phyloP scores from a whole-genome alignment of 2,329 filamentous ascomycete genomes.

The Cadophora gregata region DNA sequence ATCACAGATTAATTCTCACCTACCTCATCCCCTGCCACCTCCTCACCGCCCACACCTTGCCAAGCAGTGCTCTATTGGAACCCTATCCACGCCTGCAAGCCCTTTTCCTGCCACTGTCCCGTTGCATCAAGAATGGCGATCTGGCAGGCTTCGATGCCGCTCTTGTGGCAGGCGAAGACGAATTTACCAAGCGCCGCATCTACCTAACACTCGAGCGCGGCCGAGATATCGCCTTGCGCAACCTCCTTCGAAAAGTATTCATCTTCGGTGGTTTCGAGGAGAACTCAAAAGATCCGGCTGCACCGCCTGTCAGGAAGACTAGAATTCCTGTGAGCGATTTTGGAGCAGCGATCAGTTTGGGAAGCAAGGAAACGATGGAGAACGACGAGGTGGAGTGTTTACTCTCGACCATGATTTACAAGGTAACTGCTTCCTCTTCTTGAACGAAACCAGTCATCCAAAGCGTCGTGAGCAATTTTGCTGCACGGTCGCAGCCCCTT shows the following conservation, averaged over 20 bases:
- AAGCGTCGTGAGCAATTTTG: not conserved
- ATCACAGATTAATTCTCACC: slow-evolving; percentile 78
- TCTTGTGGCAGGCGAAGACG: slow-evolving; percentile 81
- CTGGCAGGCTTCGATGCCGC: slow-evolving; percentile 84
- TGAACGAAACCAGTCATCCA: not conserved
- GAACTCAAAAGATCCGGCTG: slow-evolving; percentile 66
- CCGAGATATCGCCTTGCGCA: slow-evolving; percentile 89
- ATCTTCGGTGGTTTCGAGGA: slow-evolving; percentile 83
- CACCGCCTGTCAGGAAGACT: slow-evolving; percentile 69
- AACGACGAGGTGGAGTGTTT: slow-evolving; percentile 95
- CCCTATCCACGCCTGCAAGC: slow-evolving; percentile 77
- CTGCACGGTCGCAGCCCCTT: not conserved
- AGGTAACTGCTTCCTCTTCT: slow-evolving; percentile 61
- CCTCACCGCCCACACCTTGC: slow-evolving; percentile 85
- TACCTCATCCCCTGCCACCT: slow-evolving; percentile 95
- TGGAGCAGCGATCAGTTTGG: slow-evolving; percentile 79
- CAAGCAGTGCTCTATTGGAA: slow-evolving; percentile 71
- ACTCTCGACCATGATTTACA: slow-evolving; percentile 97
- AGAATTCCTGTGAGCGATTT: slow-evolving; percentile 86
- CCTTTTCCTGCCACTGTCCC: slow-evolving; percentile 78
- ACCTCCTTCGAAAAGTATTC: slow-evolving; percentile 91
- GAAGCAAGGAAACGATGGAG: slow-evolving; percentile 71
- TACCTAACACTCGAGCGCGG: slow-evolving; percentile 94
- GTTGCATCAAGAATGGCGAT: slow-evolving; percentile 82
- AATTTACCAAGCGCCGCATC: slow-evolving; percentile 90